These are phyloP conservation scores for Xerocomellus amylosporus DNA, from an alignment of 768 basidiomycete genomes.

Conservation along the genomic window DNA sequence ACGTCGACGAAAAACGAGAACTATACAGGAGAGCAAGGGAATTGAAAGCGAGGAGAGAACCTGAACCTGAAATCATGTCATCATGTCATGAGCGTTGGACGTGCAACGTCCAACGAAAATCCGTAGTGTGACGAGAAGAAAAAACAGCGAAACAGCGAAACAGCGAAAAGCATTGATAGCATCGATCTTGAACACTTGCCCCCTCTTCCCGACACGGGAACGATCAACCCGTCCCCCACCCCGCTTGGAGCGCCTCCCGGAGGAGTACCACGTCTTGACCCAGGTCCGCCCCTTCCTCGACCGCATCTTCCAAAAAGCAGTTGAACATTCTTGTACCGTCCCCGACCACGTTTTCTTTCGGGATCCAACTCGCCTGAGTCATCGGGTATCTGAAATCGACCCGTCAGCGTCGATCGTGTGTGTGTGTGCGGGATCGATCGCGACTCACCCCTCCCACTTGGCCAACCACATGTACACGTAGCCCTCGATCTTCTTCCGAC, in stretches of 20 bases:
- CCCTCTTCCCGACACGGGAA: too few species aligned
- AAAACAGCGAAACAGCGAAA: too few species aligned
- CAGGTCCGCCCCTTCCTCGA: conserved; percentile 19
- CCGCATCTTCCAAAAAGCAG: conserved; percentile 17
- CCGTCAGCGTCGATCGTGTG: background rate
- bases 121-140: too few species aligned
- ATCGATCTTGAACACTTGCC: too few species aligned
- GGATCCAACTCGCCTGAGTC: conserved; percentile 30
- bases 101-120: too few species aligned
- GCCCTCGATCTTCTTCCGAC: conserved; percentile 19
- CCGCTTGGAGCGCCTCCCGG: conserved; percentile 21
- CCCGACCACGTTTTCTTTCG: conserved; percentile 26
- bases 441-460: conserved; percentile 34
- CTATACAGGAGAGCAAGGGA: too few species aligned
- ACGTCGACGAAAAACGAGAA: too few species aligned
- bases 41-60: too few species aligned
- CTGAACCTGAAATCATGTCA: too few species aligned
- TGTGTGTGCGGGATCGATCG: background rate
- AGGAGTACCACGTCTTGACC: conserved; percentile 17
- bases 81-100: too few species aligned
- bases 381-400: conserved; percentile 23
- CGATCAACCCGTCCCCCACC: conserved; percentile 7
- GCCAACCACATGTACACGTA: conserved; percentile 27
- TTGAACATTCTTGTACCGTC: conserved; percentile 15
- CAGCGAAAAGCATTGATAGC: too few species aligned